These are phyloP conservation scores for Colletotrichum sp. DNA, from an alignment of 2,329 filamentous ascomycete genomes.

Conservation along the genomic window DNA sequence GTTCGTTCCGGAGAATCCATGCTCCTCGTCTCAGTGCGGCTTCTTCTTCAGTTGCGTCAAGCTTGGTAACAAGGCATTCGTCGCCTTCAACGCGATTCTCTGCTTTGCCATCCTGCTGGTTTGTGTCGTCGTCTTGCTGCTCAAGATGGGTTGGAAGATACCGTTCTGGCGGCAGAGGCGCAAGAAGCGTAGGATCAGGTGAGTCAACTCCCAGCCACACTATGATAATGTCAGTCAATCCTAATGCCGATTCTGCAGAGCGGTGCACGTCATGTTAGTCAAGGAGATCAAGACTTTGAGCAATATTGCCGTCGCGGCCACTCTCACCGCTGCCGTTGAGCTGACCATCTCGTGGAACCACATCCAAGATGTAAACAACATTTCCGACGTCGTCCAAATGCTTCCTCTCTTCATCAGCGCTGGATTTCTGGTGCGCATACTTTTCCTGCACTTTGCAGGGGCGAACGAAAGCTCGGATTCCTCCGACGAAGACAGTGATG, in stretches of 20 bases:
- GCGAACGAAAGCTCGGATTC: slow-evolving; percentile 11
- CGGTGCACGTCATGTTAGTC: slow-evolving; percentile 26
- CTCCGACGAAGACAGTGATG: slow-evolving; percentile 4
- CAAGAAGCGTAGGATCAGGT: slow-evolving; percentile 28
- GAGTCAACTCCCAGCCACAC: neutral
- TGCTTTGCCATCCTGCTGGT: slow-evolving; percentile 31
- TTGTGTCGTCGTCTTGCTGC: slow-evolving; percentile 27
- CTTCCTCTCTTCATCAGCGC: slow-evolving; percentile 36
- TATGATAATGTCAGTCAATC: neutral
- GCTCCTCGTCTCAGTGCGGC: slow-evolving; percentile 28
- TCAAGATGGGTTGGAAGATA: slow-evolving; percentile 27
- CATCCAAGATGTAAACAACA: slow-evolving; percentile 25
- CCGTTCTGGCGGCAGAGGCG: slow-evolving; percentile 18
- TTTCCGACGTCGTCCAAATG: slow-evolving; percentile 33
- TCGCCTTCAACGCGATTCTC: slow-evolving; percentile 34
- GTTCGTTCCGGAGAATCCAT: slow-evolving; percentile 28
- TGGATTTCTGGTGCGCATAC: slow-evolving; percentile 30
- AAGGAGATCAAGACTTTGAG: slow-evolving; percentile 30
- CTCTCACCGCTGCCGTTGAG: slow-evolving; percentile 32
- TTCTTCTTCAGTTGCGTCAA: slow-evolving; percentile 36
- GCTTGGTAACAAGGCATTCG: slow-evolving; percentile 29
- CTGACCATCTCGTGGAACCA: slow-evolving; percentile 38
- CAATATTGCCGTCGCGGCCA: slow-evolving; percentile 27
- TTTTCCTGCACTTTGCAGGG: slow-evolving; percentile 26
- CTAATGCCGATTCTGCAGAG: neutral